Base-by-base conservation (phyloP, 306 rosid species). In the Trichosanthes truncata region DNA sequence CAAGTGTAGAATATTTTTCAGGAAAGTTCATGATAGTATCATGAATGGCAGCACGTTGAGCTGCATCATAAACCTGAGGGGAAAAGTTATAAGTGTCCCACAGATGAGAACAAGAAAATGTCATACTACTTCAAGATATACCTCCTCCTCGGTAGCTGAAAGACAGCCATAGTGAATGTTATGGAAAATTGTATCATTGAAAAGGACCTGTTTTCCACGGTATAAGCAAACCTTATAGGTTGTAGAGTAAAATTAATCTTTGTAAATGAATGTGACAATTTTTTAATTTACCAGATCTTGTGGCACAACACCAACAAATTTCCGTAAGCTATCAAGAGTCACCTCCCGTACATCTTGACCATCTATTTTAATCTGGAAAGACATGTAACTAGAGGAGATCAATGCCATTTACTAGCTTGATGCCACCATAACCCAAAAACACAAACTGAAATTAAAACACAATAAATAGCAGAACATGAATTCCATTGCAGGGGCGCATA, bases 21-120 rank as follows among this genome's bases (percentile, higher is more conserved):
- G 97, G 98, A 83, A 95, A 95, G 38, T 65, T 91, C 97, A 92
- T 84, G 88, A 95, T 95, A 41, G 97, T 88, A 67, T 92, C 97
- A 83, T 95, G 97, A 83, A 95, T 95, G 41, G 97, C 95, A 77
- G 98, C 98, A 80, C 51, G 90, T 59, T 86, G 91, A 74, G 97
- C 97, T 69, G 98, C 98, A 75, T 91, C 93, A 84, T 92, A 90
- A 84, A 95, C 98, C 98, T 95, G 77, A 77, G 13, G 78, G 46
- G 77, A 71, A 57, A 52, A 40, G 35, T 14, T 78, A 65, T 79
- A 62, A 81, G 81, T 33, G 43, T 9, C 79, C 31, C 48, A 48
- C 14, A 40, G 62, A 56, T 75, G 33, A 51, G 17, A 80, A 82
- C 57, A 36, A 25, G 53, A 71, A 17, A 63, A 82, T 29, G 17